Evolutionary conservation across 305 asterid species (phyloP).

Genomic region (Fraxinus dipetala): DNA sequence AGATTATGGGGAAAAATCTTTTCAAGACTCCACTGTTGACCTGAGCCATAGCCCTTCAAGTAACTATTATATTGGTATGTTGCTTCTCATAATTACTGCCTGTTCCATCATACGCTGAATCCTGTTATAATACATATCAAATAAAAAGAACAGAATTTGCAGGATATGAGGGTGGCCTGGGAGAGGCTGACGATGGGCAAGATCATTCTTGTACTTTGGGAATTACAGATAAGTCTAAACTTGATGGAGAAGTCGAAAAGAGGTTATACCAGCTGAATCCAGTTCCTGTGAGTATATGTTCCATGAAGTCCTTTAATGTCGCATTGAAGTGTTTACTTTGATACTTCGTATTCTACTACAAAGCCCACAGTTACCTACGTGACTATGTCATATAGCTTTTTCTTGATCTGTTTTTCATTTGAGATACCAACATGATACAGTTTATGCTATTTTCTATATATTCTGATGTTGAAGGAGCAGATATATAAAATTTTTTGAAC

Average conservation of each 20-base stretch:
- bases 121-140: slow-evolving; percentile 18
- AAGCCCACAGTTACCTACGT: slow-evolving; percentile 7
- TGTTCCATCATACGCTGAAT: slow-evolving; percentile 11
- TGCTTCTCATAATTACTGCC: slow-evolving; percentile 22
- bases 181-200: slow-evolving; percentile 59
- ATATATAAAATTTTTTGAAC: background rate
- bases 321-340: slow-evolving; percentile 3
- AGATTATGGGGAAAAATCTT: slow-evolving; percentile 40
- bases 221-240: slow-evolving; percentile 64
- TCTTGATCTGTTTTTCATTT: slow-evolving; percentile 12
- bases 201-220: slow-evolving; percentile 55
- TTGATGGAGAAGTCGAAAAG: slow-evolving; percentile 87
- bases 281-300: slow-evolving; percentile 62
- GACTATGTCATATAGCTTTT: background rate
- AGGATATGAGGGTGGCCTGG: slow-evolving; percentile 45
- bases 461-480: background rate
- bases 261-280: slow-evolving; percentile 73
- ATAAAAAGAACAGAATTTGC: slow-evolving; percentile 27
- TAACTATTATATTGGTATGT: slow-evolving; percentile 48
- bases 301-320: slow-evolving; percentile 9
- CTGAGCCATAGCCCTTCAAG: slow-evolving; percentile 51
- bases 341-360: background rate
- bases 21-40: slow-evolving; percentile 38
- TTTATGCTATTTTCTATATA: background rate
- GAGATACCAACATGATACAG: background rate